These are phyloP conservation scores for Cyberlindnera veronae DNA, from an alignment of 805 yeast species.

Conservation along the genomic window DNA sequence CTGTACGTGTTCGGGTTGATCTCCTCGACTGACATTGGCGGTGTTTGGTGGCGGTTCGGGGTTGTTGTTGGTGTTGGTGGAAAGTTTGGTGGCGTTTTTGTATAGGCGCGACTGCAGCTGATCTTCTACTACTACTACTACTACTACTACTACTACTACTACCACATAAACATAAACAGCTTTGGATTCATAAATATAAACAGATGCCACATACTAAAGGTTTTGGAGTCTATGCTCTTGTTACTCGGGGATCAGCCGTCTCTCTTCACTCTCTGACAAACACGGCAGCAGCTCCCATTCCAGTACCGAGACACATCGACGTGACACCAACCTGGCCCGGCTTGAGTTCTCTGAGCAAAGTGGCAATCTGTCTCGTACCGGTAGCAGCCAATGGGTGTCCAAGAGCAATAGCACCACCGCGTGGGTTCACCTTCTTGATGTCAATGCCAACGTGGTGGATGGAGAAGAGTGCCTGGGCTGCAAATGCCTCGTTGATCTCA, in stretches of 20 bases:
- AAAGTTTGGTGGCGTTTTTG: neutral
- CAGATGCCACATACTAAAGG: no score
- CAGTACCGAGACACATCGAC: slow-evolving; percentile 97
- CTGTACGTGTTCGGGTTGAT: slow-evolving; percentile 16
- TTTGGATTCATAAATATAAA: no score
- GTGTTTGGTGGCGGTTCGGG: neutral
- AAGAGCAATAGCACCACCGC: slow-evolving; percentile 95
- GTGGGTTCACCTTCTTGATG: slow-evolving; percentile 70
- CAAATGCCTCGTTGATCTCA: slow-evolving; percentile 96
- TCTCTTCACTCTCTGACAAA: slow-evolving; percentile 66
- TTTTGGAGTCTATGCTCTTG: no score
- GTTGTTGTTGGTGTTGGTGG: neutral
- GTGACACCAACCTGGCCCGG: slow-evolving; percentile 84
- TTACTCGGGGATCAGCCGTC: no score
- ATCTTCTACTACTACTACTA: no score
- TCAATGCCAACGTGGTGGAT: slow-evolving; percentile 66
- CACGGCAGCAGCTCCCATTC: slow-evolving; percentile 96
- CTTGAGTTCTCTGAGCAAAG: slow-evolving; percentile 75
- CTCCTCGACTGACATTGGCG: slow-evolving; percentile 22
- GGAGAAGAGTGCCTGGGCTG: slow-evolving; percentile 87
- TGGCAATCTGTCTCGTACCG: slow-evolving; percentile 93
- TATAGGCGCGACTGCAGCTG: neutral
- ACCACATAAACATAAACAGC: no score
- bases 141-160: no score
- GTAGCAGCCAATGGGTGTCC: slow-evolving; percentile 91